Conservation (phyloP, 129 eudicot genomes). For the Glebionis coronaria region DNA sequence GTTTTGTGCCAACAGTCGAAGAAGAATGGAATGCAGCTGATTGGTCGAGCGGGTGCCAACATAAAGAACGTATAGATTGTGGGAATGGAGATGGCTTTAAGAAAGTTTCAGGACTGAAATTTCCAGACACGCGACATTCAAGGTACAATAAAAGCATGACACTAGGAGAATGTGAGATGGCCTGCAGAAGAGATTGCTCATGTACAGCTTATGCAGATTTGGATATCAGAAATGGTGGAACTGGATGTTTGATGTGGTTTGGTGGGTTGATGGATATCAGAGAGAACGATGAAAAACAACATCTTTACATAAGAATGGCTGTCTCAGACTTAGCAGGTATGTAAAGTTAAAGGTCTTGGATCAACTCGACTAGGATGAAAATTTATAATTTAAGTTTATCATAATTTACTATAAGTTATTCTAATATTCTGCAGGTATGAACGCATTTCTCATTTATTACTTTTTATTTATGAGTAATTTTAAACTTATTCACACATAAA, state of each 20-base stretch:
- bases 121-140: slow-evolving; percentile 31
- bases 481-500: too few relatives aligned
- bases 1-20: too few relatives aligned
- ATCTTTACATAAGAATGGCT: slow-evolving; percentile 24
- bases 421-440: too few relatives aligned
- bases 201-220: slow-evolving; percentile 43
- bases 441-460: too few relatives aligned
- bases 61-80: slow-evolving; percentile 23
- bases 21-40: too few relatives aligned
- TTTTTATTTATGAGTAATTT: too few relatives aligned
- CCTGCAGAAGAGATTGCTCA: slow-evolving; percentile 44
- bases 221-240: slow-evolving; percentile 24
- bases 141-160: slow-evolving; percentile 26
- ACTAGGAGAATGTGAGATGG: slow-evolving; percentile 24
- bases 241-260: slow-evolving; percentile 56
- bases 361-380: too few relatives aligned
- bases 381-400: too few relatives aligned
- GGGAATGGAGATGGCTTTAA: slow-evolving; percentile 29
- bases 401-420: too few relatives aligned
- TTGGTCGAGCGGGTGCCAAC: too few relatives aligned
- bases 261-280: slow-evolving; percentile 30
- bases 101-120: slow-evolving; percentile 15
- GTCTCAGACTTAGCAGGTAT: slow-evolving; percentile 17
- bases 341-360: too few relatives aligned
- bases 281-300: slow-evolving; percentile 3